Evolutionary conservation across 495 filamentous ascomycete species (phyloP).

Genomic region (Penicillium ochrochloron): DNA sequence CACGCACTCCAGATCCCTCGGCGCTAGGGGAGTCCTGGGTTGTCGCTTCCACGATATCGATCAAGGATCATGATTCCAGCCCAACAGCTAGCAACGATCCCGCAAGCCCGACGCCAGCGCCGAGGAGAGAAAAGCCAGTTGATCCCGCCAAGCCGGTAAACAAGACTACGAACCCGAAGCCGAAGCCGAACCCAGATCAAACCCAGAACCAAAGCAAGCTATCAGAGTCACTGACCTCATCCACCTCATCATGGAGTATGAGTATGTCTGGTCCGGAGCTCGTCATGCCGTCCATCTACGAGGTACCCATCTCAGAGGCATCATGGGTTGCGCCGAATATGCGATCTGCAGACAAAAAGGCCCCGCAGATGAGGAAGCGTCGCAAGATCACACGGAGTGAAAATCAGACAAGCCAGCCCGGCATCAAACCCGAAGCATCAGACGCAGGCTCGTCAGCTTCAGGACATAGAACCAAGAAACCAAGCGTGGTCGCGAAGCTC

Average conservation of each 20-base stretch:
- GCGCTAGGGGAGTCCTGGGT: constrained; percentile 49
- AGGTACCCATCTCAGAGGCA: constrained; percentile 39
- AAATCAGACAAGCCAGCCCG: constrained; percentile 1
- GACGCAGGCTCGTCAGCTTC: constrained; percentile 21
- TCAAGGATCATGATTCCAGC: constrained; percentile 19
- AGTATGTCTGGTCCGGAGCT: constrained; percentile 47
- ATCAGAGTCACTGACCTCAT: constrained; percentile 36
- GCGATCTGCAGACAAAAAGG: constrained; percentile 24
- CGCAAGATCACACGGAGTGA: constrained; percentile 29
- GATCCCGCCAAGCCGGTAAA: constrained; percentile 8
- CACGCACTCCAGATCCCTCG: constrained; percentile 30
- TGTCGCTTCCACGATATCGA: constrained; percentile 31
- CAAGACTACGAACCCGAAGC: neutral
- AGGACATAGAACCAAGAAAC: neutral
- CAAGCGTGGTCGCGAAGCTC: constrained; percentile 9
- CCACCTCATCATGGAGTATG: constrained; percentile 36
- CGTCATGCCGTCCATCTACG: constrained; percentile 53
- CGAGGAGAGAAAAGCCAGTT: neutral
- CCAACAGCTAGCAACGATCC: neutral
- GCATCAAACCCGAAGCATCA: neutral
- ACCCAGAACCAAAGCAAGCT: constrained; percentile 8
- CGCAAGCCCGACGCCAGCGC: constrained; percentile 11
- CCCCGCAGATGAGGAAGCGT: constrained; percentile 31
- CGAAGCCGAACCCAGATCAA: neutral
- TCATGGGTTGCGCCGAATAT: constrained; percentile 47